phyloP scores from a whole-genome alignment of 2,329 filamentous ascomycete genomes.

The Sarocladiaceae sp. region DNA sequence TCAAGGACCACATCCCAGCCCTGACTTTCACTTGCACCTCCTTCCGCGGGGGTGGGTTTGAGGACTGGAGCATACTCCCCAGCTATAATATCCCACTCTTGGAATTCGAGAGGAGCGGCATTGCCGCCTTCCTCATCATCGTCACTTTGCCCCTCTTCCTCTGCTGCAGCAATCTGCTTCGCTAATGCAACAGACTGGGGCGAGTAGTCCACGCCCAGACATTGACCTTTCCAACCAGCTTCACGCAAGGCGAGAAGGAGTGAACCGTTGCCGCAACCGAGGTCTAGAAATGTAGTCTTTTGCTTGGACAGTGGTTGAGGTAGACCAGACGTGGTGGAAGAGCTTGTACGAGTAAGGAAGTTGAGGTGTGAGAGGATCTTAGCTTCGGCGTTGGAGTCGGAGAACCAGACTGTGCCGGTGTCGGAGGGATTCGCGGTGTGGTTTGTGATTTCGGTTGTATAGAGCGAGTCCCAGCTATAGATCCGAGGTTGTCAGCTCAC shows the following conservation, averaged over 20 bases:
- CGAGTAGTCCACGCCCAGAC: slow-evolving; percentile 90
- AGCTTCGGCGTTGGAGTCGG: slow-evolving; percentile 81
- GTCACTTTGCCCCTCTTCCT: slow-evolving; percentile 11
- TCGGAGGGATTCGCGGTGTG: slow-evolving; percentile 68
- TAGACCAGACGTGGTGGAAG: not conserved
- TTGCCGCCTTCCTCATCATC: slow-evolving; percentile 17
- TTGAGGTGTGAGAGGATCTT: slow-evolving; percentile 71
- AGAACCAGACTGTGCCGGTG: slow-evolving; percentile 93
- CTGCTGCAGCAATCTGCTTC: slow-evolving; percentile 48
- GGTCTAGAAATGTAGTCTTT: slow-evolving; percentile 67
- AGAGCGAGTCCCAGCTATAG: slow-evolving; percentile 70
- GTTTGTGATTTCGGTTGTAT: slow-evolving; percentile 67
- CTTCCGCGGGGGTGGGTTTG: no score
- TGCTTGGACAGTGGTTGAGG: slow-evolving; percentile 14
- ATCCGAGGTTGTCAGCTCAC: no score
- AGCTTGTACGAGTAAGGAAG: slow-evolving; percentile 12
- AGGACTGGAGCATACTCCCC: slow-evolving; percentile 19
- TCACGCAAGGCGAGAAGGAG: slow-evolving; percentile 78
- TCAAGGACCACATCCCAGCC: slow-evolving; percentile 93
- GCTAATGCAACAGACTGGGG: slow-evolving; percentile 71
- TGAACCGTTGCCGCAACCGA: slow-evolving; percentile 92
- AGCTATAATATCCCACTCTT: slow-evolving; percentile 60
- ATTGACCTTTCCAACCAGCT: slow-evolving; percentile 56
- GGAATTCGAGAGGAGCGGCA: slow-evolving; percentile 41
- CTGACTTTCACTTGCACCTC: slow-evolving; percentile 22